Conservation (phyloP, 768 basidiomycete species). For the Kwoniella bestiolae region DNA sequence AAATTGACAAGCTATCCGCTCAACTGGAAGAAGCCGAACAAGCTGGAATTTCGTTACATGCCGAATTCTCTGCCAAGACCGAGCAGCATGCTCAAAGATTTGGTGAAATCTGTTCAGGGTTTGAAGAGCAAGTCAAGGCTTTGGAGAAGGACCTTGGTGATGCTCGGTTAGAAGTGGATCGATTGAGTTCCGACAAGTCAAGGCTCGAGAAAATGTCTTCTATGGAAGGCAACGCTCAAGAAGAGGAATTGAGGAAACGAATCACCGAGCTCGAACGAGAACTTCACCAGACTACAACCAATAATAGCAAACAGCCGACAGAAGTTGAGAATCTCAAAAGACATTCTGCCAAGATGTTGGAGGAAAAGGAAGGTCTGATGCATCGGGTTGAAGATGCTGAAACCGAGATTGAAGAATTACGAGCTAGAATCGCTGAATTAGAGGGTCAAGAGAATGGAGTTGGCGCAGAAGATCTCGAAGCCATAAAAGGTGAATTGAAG, state of each 20-base stretch:
- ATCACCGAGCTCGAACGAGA: slow-evolving; percentile 30
- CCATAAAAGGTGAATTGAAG: slow-evolving; percentile 18
- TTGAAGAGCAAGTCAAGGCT: slow-evolving; percentile 45
- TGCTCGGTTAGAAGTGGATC: slow-evolving; percentile 27
- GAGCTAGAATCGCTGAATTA: slow-evolving; percentile 2
- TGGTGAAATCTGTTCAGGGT: slow-evolving; percentile 47
- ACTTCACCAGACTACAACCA: slow-evolving; percentile 10
- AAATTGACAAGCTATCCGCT: slow-evolving; percentile 24
- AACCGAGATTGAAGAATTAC: slow-evolving; percentile 20
- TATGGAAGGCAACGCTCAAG: slow-evolving; percentile 21
- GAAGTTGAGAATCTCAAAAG: slow-evolving; percentile 22
- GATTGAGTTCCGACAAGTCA: slow-evolving; percentile 37
- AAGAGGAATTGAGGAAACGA: slow-evolving; percentile 33
- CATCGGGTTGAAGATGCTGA: slow-evolving; percentile 14
- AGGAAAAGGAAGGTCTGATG: slow-evolving; percentile 22
- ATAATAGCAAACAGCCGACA: neutral
- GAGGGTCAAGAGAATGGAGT: neutral
- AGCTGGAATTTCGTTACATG: slow-evolving; percentile 25
- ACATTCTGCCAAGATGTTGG: slow-evolving; percentile 9
- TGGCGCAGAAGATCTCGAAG: neutral
- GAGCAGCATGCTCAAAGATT: slow-evolving; percentile 48
- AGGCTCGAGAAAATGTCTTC: slow-evolving; percentile 29
- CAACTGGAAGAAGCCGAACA: slow-evolving; percentile 40
- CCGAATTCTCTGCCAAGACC: slow-evolving; percentile 45
- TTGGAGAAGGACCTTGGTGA: slow-evolving; percentile 35